A percentile compares a stretch with the other conserved stretches of the same genome.
Conservation (phyloP, 352 stramenopile species). For the Blastocystis sp. region DNA sequence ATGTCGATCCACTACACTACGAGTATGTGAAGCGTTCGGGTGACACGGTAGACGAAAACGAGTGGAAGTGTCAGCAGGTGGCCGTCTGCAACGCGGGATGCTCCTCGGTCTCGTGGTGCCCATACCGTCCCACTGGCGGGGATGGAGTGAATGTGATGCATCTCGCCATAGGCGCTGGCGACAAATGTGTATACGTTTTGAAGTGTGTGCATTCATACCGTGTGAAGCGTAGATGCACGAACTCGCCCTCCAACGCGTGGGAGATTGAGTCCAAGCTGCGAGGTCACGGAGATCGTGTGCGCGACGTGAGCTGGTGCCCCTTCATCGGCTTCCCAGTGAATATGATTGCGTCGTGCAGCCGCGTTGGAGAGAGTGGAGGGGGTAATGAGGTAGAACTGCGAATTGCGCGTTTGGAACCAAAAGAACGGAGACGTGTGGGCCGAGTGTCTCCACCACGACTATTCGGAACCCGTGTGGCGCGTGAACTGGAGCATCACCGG, state of each 20-base stretch:
- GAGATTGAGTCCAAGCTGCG: conserved; percentile 67
- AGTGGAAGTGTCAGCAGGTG: conserved; percentile 89
- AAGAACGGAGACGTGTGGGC: conserved; percentile 77
- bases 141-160: conserved; percentile 75
- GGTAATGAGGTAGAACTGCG: conserved; percentile 79
- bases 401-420: conserved; percentile 91
- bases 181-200: conserved; percentile 97
- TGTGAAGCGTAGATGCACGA: conserved; percentile 36
- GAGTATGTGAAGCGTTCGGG: conserved; percentile 75
- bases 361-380: background rate
- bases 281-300: conserved; percentile 85
- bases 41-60: conserved; percentile 79
- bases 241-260: conserved; percentile 35
- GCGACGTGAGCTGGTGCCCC: conserved; percentile 96
- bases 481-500: conserved; percentile 97
- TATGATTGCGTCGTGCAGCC: conserved; percentile 86
- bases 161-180: conserved; percentile 93
- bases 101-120: conserved; percentile 95
- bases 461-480: conserved; percentile 94
- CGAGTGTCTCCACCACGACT: conserved; percentile 86
- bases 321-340: conserved; percentile 89
- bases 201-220: conserved; percentile 76
- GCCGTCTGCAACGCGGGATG: conserved; percentile 83
- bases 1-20: conserved; percentile 82
- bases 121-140: conserved; percentile 82